These are phyloP conservation scores for Sporisorium sorghi DNA, from an alignment of 1,284 basidiomycete genomes.

Conservation along the genomic window DNA sequence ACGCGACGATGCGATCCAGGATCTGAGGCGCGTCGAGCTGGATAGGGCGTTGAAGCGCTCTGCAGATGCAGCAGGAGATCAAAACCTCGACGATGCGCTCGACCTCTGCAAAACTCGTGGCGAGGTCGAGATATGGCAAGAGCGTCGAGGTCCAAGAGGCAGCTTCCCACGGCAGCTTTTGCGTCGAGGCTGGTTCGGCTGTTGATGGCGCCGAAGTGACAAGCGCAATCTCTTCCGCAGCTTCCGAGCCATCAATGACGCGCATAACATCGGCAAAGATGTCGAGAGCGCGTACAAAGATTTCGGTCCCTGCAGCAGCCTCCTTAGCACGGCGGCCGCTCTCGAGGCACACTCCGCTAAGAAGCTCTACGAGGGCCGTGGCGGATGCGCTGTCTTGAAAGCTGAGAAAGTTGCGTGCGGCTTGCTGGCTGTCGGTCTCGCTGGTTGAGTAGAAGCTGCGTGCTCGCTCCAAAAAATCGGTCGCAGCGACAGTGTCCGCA, in stretches of 20 bases:
- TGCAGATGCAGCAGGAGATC: constrained; percentile 51
- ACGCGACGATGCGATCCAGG: constrained; percentile 37
- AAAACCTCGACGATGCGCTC: constrained; percentile 52
- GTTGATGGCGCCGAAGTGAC: constrained; percentile 10
- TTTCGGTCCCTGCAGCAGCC: constrained; percentile 11
- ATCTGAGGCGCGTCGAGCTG: constrained; percentile 30
- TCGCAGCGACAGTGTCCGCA: neutral
- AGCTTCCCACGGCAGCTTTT: constrained; percentile 40
- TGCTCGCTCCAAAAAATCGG: constrained; percentile 39
- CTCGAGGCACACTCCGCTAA: constrained; percentile 24
- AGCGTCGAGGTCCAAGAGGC: constrained; percentile 25
- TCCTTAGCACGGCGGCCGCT: constrained; percentile 8
- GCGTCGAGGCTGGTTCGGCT: constrained; percentile 6
- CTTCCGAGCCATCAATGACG: constrained; percentile 39
- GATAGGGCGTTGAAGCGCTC: constrained; percentile 34
- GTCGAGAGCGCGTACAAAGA: constrained; percentile 44
- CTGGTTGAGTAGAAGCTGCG: constrained; percentile 41
- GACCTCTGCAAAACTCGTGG: constrained; percentile 43
- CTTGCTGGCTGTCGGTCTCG: constrained; percentile 51
- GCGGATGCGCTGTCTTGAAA: constrained; percentile 36
- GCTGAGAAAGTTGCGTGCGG: constrained; percentile 41
- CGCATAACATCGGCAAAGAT: constrained; percentile 49
- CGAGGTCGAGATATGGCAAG: constrained; percentile 27
- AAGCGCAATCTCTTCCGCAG: constrained; percentile 28
- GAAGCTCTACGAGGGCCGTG: constrained; percentile 35